Conservation (phyloP, 2,329 filamentous ascomycete species). For the Diaporthe aspalathi region DNA sequence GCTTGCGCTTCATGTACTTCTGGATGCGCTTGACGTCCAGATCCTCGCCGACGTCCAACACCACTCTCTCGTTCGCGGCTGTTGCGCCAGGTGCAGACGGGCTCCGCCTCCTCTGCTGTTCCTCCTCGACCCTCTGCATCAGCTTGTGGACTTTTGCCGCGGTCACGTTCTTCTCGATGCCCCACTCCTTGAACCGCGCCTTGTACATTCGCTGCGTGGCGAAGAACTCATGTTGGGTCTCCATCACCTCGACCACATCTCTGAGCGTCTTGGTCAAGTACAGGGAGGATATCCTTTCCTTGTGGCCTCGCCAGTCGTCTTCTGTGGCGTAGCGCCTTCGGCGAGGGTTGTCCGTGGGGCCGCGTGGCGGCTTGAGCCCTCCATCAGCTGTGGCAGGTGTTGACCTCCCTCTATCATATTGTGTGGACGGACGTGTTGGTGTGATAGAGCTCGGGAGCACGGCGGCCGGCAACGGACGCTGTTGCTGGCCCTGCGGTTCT, state of each 20-base stretch:
- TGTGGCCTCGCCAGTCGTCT: constrained; percentile 46
- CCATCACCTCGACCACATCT: constrained; percentile 47
- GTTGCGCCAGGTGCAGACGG: neutral
- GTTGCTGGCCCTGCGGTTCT: neutral
- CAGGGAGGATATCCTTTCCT: constrained; percentile 44
- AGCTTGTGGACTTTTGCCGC: constrained; percentile 44
- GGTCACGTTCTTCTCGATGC: constrained; percentile 49
- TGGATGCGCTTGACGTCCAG: constrained; percentile 32
- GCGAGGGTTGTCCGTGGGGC: neutral
- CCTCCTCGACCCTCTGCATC: constrained; percentile 44
- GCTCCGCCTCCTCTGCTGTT: constrained; percentile 28
- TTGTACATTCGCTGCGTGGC: constrained; percentile 51
- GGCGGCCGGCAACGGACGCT: neutral
- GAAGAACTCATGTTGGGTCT: constrained; percentile 42
- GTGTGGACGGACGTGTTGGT: too few species aligned
- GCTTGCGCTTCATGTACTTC: constrained; percentile 38
- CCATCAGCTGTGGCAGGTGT: neutral
- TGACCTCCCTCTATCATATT: neutral
- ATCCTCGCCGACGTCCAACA: constrained; percentile 15
- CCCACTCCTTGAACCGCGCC: constrained; percentile 49
- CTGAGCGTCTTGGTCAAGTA: constrained; percentile 46
- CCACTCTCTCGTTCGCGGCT: neutral
- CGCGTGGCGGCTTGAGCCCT: neutral
- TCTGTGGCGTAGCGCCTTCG: constrained; percentile 38
- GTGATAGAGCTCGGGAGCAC: neutral